These are phyloP conservation scores for Primulina tabacum DNA, from an alignment of 257 asterid genomes.

Conservation along the genomic window DNA sequence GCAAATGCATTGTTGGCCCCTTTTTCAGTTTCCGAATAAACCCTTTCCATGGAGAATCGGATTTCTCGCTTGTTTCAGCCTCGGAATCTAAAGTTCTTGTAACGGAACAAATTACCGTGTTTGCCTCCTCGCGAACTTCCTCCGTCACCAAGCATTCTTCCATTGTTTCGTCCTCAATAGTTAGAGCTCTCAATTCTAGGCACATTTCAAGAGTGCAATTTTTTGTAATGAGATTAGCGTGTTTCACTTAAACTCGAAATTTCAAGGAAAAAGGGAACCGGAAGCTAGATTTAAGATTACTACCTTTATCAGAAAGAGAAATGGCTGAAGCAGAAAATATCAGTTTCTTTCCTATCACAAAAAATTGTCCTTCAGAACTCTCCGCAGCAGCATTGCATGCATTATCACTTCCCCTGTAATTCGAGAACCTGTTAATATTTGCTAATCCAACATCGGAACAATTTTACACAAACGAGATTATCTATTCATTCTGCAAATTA, in stretches of 20 bases:
- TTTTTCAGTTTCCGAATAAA: constrained; percentile 76
- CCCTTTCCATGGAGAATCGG: constrained; percentile 75
- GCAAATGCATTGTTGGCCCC: constrained; percentile 50
- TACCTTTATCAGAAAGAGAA: constrained; percentile 77
- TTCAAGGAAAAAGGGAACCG: neutral
- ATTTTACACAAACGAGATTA: neutral
- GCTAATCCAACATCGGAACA: constrained; percentile 4
- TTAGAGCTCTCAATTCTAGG: constrained; percentile 53
- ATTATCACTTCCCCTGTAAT: constrained; percentile 42
- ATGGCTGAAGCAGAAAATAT: constrained; percentile 71
- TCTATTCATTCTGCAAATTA: neutral
- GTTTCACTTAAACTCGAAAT: neutral
- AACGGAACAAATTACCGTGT: constrained; percentile 31
- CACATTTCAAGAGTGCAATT: constrained; percentile 8
- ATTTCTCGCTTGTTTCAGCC: constrained; percentile 28
- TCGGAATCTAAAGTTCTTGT: constrained; percentile 46
- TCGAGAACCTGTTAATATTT: constrained; percentile 9
- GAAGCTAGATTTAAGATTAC: neutral
- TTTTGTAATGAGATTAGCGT: neutral
- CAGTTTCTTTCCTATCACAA: constrained; percentile 53
- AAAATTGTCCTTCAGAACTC: constrained; percentile 45
- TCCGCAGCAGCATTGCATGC: constrained; percentile 41
- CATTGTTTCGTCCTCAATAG: constrained; percentile 30
- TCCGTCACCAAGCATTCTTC: constrained; percentile 39
- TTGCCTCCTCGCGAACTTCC: constrained; percentile 40